Evolutionary conservation across 805 yeast species (phyloP).

Genomic region (Candida coleopterorum): DNA sequence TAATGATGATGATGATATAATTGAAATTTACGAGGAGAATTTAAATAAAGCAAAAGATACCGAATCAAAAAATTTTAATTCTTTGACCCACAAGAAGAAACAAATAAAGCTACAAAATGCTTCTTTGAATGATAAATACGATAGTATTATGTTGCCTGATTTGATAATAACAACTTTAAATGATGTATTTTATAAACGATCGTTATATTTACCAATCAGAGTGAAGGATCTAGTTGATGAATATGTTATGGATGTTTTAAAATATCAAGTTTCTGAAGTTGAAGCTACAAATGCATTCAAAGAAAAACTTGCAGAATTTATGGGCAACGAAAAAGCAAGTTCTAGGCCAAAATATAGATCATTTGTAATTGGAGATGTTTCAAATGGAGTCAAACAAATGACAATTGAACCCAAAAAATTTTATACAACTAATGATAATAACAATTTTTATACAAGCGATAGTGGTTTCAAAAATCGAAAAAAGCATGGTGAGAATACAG

Average conservation of each 20-base stretch:
- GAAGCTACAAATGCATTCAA: background rate
- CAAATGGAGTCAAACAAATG: background rate
- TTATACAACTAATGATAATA: background rate
- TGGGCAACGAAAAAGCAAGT: background rate
- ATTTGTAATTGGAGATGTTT: conserved; percentile 1
- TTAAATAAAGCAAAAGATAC: too few species aligned
- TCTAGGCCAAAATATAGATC: conserved; percentile 1
- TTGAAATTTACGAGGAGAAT: conserved; percentile 1
- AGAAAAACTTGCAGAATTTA: background rate
- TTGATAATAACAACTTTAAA: background rate
- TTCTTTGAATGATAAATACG: too few species aligned
- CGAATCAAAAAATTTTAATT: too few species aligned
- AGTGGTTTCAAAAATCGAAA: too few species aligned
- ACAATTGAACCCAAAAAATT: background rate
- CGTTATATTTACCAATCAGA: background rate
- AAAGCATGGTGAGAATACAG: too few species aligned
- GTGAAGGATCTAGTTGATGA: too few species aligned
- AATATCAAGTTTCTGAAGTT: background rate
- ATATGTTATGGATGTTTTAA: too few species aligned
- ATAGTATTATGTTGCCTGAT: too few species aligned
- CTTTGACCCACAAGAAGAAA: too few species aligned
- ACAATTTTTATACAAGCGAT: too few species aligned
- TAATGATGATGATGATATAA: conserved; percentile 9
- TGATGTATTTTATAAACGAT: background rate
- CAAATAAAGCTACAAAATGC: too few species aligned